Evolutionary conservation across 257 asterid species (phyloP).

Genomic region (Nyctanthes arbortristis): DNA sequence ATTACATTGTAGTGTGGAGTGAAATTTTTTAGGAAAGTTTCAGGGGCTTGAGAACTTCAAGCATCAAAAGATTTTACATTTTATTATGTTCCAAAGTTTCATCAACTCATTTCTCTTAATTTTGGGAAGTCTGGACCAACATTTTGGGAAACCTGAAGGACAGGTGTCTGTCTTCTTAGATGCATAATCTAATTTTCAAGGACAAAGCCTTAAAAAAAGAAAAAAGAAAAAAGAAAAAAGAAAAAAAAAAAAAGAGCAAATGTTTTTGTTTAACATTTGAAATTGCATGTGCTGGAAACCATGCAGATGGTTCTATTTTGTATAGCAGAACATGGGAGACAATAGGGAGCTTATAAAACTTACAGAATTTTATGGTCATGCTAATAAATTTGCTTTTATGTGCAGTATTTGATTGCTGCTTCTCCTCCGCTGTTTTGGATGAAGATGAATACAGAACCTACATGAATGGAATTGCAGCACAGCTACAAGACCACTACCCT

Average conservation of each 20-base stretch:
- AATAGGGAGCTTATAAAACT: slow-evolving; percentile 3
- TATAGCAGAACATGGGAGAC: background rate
- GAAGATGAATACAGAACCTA: slow-evolving; percentile 87
- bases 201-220: no score
- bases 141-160: background rate
- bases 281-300: slow-evolving; percentile 15
- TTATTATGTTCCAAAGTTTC: slow-evolving; percentile 7
- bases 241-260: background rate
- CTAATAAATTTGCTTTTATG: slow-evolving; percentile 28
- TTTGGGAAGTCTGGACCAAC: background rate
- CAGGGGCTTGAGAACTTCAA: background rate
- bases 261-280: no score
- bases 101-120: background rate
- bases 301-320: background rate
- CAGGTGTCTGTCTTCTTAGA: background rate
- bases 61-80: no score
- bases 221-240: background rate
- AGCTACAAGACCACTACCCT: slow-evolving; percentile 92
- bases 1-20: slow-evolving; percentile 16
- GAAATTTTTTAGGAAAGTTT: slow-evolving; percentile 13
- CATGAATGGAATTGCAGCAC: slow-evolving; percentile 91
- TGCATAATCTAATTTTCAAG: background rate
- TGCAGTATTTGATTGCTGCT: slow-evolving; percentile 97
- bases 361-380: slow-evolving; percentile 15
- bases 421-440: slow-evolving; percentile 83